Conservation (phyloP, 176 grass and related monocot genomes). For the Themeda triandra region DNA sequence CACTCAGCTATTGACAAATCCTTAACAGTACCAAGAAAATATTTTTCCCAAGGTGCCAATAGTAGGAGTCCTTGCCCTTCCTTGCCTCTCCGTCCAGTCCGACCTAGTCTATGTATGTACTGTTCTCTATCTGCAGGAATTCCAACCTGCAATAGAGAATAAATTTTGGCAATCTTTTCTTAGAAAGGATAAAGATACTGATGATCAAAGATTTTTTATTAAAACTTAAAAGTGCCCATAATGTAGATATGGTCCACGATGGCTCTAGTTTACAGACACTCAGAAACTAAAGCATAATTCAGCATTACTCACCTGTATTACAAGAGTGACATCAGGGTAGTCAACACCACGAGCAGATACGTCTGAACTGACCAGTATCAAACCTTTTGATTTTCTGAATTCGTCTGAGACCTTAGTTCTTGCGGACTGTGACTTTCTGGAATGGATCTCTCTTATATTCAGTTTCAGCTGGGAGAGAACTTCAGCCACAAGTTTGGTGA, state of each 20-base stretch:
- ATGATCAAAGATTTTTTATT: neutral
- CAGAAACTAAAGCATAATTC: neutral
- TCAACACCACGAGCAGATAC: conserved; percentile 95
- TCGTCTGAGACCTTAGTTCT: conserved; percentile 95
- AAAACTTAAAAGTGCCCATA: neutral
- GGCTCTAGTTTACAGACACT: neutral
- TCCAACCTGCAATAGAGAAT: conserved; percentile 52
- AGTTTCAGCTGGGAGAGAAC: conserved; percentile 66
- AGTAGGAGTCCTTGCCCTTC: conserved; percentile 79
- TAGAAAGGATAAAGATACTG: neutral
- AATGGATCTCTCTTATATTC: conserved; percentile 94
- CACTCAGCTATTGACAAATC: conserved; percentile 74
- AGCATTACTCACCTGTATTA: conserved; percentile 57
- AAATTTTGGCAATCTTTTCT: conserved; percentile 4
- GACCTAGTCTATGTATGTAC: conserved; percentile 91
- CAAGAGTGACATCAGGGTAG: conserved; percentile 96
- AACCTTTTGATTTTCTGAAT: conserved; percentile 78
- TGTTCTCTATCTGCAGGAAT: conserved; percentile 78
- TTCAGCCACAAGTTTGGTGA: conserved; percentile 84
- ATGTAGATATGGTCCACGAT: neutral
- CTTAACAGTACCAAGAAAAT: conserved; percentile 61
- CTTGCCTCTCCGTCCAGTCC: conserved; percentile 86
- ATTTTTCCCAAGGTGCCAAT: conserved; percentile 77
- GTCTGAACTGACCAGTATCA: conserved; percentile 96
- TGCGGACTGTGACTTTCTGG: conserved; percentile 73